Evolutionary conservation across 2,329 filamentous ascomycete species (phyloP).

Genomic region (Aspergillus pseudonomiae): DNA sequence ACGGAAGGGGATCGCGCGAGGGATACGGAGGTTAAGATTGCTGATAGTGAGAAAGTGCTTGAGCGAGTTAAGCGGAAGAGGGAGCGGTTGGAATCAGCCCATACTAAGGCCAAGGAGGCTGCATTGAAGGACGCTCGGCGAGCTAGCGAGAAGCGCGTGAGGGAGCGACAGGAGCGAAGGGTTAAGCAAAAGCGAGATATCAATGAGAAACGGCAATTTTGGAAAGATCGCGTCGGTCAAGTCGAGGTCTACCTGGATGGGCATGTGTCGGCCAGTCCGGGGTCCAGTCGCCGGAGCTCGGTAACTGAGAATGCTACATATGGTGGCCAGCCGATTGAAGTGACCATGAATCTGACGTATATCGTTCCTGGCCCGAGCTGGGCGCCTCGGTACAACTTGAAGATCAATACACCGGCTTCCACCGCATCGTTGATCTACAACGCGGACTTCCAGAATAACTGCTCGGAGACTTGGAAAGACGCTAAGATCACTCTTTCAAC

Average conservation of each 20-base stretch:
- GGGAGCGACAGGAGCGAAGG: conserved; percentile 20
- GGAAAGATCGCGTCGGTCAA: conserved; percentile 36
- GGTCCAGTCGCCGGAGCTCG: conserved; percentile 22
- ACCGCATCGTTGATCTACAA: conserved; percentile 62
- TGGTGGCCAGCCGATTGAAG: conserved; percentile 25
- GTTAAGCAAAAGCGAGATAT: conserved; percentile 30
- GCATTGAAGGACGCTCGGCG: conserved; percentile 26
- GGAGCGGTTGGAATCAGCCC: background rate
- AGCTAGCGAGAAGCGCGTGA: conserved; percentile 13
- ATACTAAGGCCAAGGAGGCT: conserved; percentile 26
- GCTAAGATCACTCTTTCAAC: conserved; percentile 65
- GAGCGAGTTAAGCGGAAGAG: conserved; percentile 12
- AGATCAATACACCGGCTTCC: conserved; percentile 58
- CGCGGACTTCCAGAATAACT: conserved; percentile 63
- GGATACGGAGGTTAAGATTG: conserved; percentile 27
- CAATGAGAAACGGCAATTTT: conserved; percentile 41
- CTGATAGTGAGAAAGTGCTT: conserved; percentile 30
- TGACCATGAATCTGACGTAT: conserved; percentile 57
- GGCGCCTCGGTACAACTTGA: conserved; percentile 65
- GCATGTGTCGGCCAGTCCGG: conserved; percentile 10
- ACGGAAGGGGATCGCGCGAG: conserved; percentile 30
- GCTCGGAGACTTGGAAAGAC: conserved; percentile 65
- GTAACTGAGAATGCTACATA: conserved; percentile 23
- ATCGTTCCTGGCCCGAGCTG: conserved; percentile 62
- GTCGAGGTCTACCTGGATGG: conserved; percentile 42